Evolutionary conservation across 2,329 filamentous ascomycete species (phyloP).

Genomic region (Aspergillus versicolor): DNA sequence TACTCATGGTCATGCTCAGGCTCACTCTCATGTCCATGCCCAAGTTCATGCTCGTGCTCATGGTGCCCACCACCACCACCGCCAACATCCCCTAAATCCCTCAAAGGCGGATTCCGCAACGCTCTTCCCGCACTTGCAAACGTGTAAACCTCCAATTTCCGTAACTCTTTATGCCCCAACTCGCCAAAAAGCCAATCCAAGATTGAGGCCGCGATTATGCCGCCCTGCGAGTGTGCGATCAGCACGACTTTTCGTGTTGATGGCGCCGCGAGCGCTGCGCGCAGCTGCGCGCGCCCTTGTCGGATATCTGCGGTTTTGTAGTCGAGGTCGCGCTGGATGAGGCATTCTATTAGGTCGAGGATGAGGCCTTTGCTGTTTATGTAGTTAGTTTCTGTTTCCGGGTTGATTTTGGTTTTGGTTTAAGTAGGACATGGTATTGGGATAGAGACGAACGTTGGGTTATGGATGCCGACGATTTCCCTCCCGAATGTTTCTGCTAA

Average conservation of each 20-base stretch:
- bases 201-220: neutral
- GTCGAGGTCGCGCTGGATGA: conserved; percentile 9
- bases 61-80: no score
- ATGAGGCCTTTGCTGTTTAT: conserved; percentile 2
- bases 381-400: neutral
- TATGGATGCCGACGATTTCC: conserved; percentile 9
- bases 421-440: no score
- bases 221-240: conserved; percentile 7
- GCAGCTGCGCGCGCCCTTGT: conserved; percentile 2
- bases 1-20: neutral
- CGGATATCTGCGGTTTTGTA: conserved; percentile 6
- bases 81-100: no score
- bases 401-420: no score
- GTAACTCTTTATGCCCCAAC: neutral
- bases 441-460: neutral
- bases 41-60: no score
- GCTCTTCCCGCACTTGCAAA: conserved; percentile 1
- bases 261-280: neutral
- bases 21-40: neutral
- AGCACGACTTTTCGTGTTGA: neutral
- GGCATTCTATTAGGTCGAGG: conserved; percentile 4
- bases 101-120: neutral
- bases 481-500: conserved; percentile 2
- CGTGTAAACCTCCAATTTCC: conserved; percentile 6
- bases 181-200: conserved; percentile 5